Evolutionary conservation across 1,284 basidiomycete species (phyloP).

Genomic region (Ganoderma resinaceum): DNA sequence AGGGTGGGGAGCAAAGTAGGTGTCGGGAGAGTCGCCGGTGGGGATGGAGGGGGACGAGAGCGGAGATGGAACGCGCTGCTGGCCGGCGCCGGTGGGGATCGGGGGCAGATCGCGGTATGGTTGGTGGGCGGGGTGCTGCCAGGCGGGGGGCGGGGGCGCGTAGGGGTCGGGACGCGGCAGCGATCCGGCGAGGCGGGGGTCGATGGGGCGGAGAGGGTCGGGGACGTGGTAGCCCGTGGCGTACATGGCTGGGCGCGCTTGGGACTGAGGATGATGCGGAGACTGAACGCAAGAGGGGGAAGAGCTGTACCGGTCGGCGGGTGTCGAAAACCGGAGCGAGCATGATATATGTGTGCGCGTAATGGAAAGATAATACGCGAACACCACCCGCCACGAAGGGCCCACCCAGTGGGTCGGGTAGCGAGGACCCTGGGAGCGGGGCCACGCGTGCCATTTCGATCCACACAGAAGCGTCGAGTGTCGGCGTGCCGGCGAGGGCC

Average conservation of each 20-base stretch:
- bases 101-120: constrained; percentile 25
- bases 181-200: constrained; percentile 21
- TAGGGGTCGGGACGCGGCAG: constrained; percentile 19
- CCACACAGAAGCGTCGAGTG: not conserved
- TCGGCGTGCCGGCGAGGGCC: constrained; percentile 14
- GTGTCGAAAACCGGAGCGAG: constrained; percentile 25
- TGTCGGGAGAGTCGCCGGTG: constrained; percentile 25
- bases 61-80: constrained; percentile 31
- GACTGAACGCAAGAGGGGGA: constrained; percentile 28
- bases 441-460: not conserved
- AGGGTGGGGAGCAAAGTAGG: constrained; percentile 24
- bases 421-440: not conserved
- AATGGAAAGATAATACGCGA: not conserved
- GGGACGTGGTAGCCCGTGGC: constrained; percentile 22
- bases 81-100: constrained; percentile 10
- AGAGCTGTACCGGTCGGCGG: constrained; percentile 19
- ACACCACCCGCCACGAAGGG: not conserved
- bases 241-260: constrained; percentile 26
- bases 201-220: constrained; percentile 24
- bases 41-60: constrained; percentile 26
- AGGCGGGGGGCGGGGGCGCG: constrained; percentile 16
- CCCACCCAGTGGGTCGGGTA: not conserved
- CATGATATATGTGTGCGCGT: constrained; percentile 22
- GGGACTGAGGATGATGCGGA: constrained; percentile 28
- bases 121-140: constrained; percentile 21